Conservation (phyloP, 768 basidiomycete species). For the Kwoniella heveanensis region DNA sequence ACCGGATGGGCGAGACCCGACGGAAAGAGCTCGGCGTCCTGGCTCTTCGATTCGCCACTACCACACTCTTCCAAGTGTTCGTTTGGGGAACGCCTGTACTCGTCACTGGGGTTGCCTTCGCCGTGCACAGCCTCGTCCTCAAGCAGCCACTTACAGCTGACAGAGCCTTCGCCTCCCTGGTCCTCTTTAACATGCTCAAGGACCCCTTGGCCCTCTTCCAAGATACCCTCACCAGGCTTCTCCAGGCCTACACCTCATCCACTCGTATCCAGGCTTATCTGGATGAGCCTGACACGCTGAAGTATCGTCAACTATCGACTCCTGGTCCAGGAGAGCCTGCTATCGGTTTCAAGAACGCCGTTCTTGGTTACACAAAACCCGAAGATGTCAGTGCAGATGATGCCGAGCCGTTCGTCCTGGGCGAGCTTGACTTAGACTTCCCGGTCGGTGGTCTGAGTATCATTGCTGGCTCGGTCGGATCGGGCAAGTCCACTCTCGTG, state of each 20-base stretch:
- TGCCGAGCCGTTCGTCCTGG: conserved; percentile 45
- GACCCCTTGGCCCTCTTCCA: conserved; percentile 54
- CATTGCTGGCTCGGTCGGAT: conserved; percentile 51
- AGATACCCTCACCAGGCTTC: conserved; percentile 41
- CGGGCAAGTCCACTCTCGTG: conserved; percentile 52
- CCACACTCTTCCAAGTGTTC: conserved; percentile 45
- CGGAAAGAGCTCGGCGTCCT: conserved; percentile 54
- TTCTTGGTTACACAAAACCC: conserved; percentile 37
- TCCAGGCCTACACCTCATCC: conserved; percentile 55
- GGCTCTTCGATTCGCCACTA: conserved; percentile 48
- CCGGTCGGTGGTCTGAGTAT: conserved; percentile 46
- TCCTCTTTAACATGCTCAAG: conserved; percentile 59
- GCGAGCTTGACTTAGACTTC: conserved; percentile 45
- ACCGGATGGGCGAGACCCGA: conserved; percentile 54
- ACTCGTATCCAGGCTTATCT: conserved; percentile 56
- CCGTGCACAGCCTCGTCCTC: conserved; percentile 54
- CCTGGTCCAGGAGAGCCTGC: conserved; percentile 48
- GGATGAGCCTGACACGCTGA: conserved; percentile 57
- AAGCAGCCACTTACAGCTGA: conserved; percentile 56
- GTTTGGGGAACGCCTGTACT: conserved; percentile 55
- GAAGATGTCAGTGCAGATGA: conserved; percentile 30
- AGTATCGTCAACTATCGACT: conserved; percentile 54
- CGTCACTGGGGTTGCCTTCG: conserved; percentile 56
- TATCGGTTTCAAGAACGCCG: conserved; percentile 56
- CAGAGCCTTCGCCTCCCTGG: conserved; percentile 58